These are phyloP conservation scores for Cladophialophora carrionii DNA, from an alignment of 2,329 filamentous ascomycete genomes.

Conservation along the genomic window DNA sequence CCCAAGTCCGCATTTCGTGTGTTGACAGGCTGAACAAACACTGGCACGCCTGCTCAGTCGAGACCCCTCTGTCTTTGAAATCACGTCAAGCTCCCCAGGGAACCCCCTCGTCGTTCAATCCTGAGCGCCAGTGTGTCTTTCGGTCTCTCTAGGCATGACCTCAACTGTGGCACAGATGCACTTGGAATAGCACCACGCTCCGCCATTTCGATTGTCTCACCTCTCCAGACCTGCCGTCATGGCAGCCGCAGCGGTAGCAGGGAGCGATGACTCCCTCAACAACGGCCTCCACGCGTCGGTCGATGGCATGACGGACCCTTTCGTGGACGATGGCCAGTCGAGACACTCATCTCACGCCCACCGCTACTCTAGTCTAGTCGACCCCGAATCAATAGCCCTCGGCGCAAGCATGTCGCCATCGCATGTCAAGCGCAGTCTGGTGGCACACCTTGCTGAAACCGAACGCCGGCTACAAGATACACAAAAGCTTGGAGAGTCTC, in stretches of 20 bases:
- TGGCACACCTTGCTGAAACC: slow-evolving; percentile 90
- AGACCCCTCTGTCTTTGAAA: slow-evolving; percentile 9
- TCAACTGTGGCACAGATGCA: slow-evolving; percentile 11
- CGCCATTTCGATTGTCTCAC: slow-evolving; percentile 7
- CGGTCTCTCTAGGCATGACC: slow-evolving; percentile 21
- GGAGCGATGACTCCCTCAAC: slow-evolving; percentile 22
- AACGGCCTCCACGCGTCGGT: slow-evolving; percentile 28
- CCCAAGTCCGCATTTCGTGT: slow-evolving; percentile 29
- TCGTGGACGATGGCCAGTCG: slow-evolving; percentile 43
- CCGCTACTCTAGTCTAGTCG: slow-evolving; percentile 76
- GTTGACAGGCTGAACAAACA: slow-evolving; percentile 31
- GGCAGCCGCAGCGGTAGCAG: slow-evolving; percentile 29
- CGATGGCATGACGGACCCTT: slow-evolving; percentile 44
- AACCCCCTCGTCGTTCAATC: slow-evolving; percentile 8
- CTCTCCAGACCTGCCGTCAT: slow-evolving; percentile 18
- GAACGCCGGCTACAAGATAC: slow-evolving; percentile 89
- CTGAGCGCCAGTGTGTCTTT: slow-evolving; percentile 6
- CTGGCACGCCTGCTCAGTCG: not conserved
- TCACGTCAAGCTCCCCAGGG: slow-evolving; percentile 4
- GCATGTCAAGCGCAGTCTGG: slow-evolving; percentile 83
- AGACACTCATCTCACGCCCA: slow-evolving; percentile 53
- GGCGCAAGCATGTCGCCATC: slow-evolving; percentile 77
- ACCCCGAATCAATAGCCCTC: slow-evolving; percentile 76
- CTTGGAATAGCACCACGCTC: slow-evolving; percentile 15
- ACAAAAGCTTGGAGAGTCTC: slow-evolving; percentile 81